phyloP scores from a whole-genome alignment of 805 yeast species.

The Saccharomycopsis fodiens region DNA sequence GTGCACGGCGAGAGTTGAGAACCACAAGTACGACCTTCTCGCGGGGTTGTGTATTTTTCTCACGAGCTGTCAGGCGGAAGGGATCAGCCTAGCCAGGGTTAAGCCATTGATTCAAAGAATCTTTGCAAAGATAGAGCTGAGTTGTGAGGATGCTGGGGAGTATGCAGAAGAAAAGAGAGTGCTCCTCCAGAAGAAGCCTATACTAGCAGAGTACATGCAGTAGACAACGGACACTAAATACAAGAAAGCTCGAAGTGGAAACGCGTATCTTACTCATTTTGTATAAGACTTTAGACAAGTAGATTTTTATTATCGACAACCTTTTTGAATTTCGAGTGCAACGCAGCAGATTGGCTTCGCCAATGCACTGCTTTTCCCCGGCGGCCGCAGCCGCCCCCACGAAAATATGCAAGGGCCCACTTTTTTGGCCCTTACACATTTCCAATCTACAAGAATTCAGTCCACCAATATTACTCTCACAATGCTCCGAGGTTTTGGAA shows the following conservation, averaged over 20 bases:
- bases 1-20: slow-evolving; percentile 1
- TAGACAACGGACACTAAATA: not conserved
- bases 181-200: slow-evolving; percentile 2
- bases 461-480: too few species aligned
- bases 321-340: too few species aligned
- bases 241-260: not conserved
- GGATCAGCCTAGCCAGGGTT: not conserved
- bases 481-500: too few species aligned
- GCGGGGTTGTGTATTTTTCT: slow-evolving; percentile 7
- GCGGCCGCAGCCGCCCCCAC: not conserved
- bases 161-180: not conserved
- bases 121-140: not conserved
- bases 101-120: not conserved
- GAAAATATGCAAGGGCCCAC: not conserved
- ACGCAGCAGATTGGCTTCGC: too few species aligned
- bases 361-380: too few species aligned
- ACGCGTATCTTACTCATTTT: too few species aligned
- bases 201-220: slow-evolving; percentile 5
- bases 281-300: too few species aligned
- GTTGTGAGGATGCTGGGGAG: not conserved
- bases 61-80: slow-evolving; percentile 3
- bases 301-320: not conserved
- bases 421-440: not conserved
- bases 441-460: too few species aligned
- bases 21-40: slow-evolving; percentile 10